Evolutionary conservation across 2,329 filamentous ascomycete genomes (phyloP), one percentile per base, ranked within the genome.

Genomic region (Arachnomyces sp.): DNA sequence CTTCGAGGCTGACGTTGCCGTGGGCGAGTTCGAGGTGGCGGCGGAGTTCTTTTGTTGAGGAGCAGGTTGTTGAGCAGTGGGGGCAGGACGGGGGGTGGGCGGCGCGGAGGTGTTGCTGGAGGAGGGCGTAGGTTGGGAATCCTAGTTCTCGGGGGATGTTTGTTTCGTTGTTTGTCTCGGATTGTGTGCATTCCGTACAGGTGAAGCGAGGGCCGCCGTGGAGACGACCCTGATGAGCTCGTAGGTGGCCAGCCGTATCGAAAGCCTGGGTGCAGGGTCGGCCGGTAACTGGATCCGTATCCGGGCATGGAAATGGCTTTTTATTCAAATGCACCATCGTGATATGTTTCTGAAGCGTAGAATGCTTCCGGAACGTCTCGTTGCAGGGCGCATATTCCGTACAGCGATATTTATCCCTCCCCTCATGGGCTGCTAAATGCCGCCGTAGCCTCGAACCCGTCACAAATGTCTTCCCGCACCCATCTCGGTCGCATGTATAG

Each of bases 281-380:
- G 6, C 70, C 71, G 0, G 74, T 77, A 4, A 59, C 57, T 14
- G 65, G 57, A 46, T 79, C 66, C n/a, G 72, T 49, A 42, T 81
- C 70, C 1, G 70, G 67, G 59, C 90, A 96, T 4, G 72, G 71
- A 53, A 80, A 94, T 0, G 85, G 79, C 34, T 81, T 77, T 43
- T 82, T 64, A 18, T 81, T 70, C 30, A 90, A 66, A 59, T 96
- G 90, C 9, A 80, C 81, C 7, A 77, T 76, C 39, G 81, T 77
- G 47, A 94, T 76, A 58, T 96, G 90, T 38, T 84, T 81, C 57
- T 89, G 79, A 12, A 95, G 72, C 0, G 88, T 93, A 49, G 87
- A 80, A 57, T 87, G 82, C 63, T 94, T 95, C 45, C 90, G 77
- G 60, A 95, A 96, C 14, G 77, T 79, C 63, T 86, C 76, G 13